Conservation (phyloP, 352 stramenopile genomes). For the Globisporangium rhizosaccharum region DNA sequence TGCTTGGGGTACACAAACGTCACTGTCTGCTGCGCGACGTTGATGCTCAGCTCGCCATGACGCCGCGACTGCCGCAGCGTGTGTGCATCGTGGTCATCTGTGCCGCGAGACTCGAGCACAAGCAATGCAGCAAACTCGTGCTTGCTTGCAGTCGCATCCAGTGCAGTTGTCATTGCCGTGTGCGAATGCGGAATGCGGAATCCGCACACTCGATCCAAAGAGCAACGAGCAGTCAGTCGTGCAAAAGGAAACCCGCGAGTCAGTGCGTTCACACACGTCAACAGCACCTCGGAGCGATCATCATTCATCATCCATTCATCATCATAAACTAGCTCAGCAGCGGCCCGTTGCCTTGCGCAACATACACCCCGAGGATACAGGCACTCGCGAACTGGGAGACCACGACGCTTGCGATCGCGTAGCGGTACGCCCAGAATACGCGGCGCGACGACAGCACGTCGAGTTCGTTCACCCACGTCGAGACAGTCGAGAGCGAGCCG, state of each 20-base stretch:
- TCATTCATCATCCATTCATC: not conserved
- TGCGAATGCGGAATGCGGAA: slow-evolving; percentile 3
- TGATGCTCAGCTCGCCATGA: slow-evolving; percentile 32
- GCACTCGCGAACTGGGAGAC: slow-evolving; percentile 49
- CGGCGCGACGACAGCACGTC: slow-evolving; percentile 38
- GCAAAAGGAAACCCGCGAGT: no score
- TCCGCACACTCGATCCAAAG: not conserved
- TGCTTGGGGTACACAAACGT: slow-evolving; percentile 41
- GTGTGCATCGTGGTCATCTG: not conserved
- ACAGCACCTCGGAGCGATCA: no score
- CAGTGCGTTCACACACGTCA: not conserved
- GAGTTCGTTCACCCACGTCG: slow-evolving; percentile 61
- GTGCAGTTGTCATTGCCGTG: not conserved
- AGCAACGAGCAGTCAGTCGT: not conserved
- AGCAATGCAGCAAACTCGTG: slow-evolving; percentile 8
- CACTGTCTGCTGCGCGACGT: slow-evolving; percentile 26
- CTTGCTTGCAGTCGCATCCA: slow-evolving; percentile 1
- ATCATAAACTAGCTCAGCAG: slow-evolving; percentile 19
- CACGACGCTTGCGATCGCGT: slow-evolving; percentile 39
- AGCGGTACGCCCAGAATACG: slow-evolving; percentile 48
- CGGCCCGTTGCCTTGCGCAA: slow-evolving; percentile 29
- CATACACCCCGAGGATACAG: slow-evolving; percentile 49
- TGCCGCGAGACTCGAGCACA: not conserved
- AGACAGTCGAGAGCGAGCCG: slow-evolving; percentile 67
- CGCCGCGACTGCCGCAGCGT: slow-evolving; percentile 29